A percentile compares a stretch with the other conserved stretches of the same genome.
These are phyloP conservation scores for Ganoderma sinense DNA, from an alignment of 1,284 basidiomycete genomes.

Conservation along the genomic window DNA sequence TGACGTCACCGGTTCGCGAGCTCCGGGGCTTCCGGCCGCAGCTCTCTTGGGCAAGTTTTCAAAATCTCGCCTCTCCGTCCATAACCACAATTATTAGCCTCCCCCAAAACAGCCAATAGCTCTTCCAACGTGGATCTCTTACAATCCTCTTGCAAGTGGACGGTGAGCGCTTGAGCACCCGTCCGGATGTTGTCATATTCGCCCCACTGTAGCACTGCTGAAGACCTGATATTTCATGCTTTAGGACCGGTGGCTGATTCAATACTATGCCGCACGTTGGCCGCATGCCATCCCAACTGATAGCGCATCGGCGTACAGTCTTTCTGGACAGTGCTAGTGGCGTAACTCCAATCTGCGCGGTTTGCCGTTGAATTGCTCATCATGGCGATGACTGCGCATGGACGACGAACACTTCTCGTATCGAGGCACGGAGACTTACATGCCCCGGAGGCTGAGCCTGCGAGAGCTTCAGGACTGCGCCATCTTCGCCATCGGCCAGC, in stretches of 20 bases:
- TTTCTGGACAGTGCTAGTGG: background rate
- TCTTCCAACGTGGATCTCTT: background rate
- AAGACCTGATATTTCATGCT: background rate
- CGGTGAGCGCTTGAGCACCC: background rate
- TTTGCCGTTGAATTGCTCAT: background rate
- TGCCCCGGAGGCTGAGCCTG: background rate
- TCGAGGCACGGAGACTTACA: background rate
- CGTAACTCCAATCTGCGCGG: background rate
- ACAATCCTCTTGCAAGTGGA: background rate
- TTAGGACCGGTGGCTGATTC: background rate
- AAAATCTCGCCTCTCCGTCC: background rate
- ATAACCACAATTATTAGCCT: background rate
- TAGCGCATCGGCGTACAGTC: background rate
- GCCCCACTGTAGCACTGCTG: background rate
- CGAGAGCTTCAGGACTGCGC: background rate
- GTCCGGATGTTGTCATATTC: background rate
- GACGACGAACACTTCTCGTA: background rate
- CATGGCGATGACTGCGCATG: constrained; percentile 5
- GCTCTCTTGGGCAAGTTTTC: background rate
- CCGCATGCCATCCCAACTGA: background rate
- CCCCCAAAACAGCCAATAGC: background rate
- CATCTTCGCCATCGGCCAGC: background rate
- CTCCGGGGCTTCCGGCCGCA: background rate
- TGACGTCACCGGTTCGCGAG: constrained; percentile 24
- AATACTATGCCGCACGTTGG: background rate